Evolutionary conservation across 108 stramenopile genomes (phyloP).

Genomic region (Tribonema minus): DNA sequence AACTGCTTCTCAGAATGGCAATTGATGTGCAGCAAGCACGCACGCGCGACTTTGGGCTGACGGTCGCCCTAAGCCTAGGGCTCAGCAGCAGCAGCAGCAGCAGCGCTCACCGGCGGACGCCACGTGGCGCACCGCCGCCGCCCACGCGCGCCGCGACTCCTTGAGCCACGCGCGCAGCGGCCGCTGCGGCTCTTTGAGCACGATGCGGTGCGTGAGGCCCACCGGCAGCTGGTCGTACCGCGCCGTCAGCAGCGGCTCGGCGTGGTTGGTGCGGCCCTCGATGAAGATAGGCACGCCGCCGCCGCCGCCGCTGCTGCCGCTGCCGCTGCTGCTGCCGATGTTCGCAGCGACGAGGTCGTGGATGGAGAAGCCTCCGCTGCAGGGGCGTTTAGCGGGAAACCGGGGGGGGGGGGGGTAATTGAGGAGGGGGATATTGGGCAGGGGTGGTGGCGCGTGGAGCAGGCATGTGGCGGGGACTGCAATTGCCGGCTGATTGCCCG

Average conservation of each 20-base stretch:
- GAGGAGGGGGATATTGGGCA: constrained; percentile 59
- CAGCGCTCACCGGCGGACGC: neutral
- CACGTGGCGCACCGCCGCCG: neutral
- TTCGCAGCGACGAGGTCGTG: neutral
- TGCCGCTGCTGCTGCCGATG: neutral
- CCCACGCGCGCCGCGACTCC: constrained; percentile 28
- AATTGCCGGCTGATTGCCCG: too few relatives aligned
- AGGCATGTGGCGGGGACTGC: too few relatives aligned
- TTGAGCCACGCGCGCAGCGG: constrained; percentile 2
- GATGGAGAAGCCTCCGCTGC: neutral
- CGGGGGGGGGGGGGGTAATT: constrained; percentile 47
- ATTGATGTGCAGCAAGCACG: neutral
- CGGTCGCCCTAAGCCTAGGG: too few relatives aligned
- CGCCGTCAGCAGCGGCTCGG: constrained; percentile 46
- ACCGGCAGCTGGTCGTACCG: constrained; percentile 62
- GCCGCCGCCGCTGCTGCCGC: neutral
- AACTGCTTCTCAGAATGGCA: too few relatives aligned
- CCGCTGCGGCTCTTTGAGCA: neutral
- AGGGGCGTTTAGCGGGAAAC: neutral
- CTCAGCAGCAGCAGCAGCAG: neutral
- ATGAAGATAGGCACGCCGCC: constrained; percentile 46
- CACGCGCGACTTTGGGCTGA: neutral
- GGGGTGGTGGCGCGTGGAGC: too few relatives aligned
- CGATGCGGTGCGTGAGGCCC: constrained; percentile 56
- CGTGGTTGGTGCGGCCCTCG: constrained; percentile 60